Base-by-base conservation (phyloP, 371 early-diverging fungal genomes). In the Vairimorpha ceranae region DNA sequence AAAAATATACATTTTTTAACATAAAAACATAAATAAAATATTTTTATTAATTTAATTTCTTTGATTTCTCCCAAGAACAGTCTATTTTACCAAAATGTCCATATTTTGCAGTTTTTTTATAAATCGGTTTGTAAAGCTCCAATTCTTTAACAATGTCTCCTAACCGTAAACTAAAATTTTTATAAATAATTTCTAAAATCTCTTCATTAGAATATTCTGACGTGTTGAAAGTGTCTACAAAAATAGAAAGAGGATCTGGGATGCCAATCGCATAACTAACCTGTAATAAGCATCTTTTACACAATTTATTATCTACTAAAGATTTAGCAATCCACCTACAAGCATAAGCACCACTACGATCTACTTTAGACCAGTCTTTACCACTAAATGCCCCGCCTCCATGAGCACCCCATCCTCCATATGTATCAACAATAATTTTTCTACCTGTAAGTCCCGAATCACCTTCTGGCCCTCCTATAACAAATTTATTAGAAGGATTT, bases 331-430 rank as follows among this genome's bases (percentile, higher is more conserved):
- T 91, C 93, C 94, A 95, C 80, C 97, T 91, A 76, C 92, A 94
- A 67, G 95, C 90, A 87, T 97, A 97, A 77, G 97, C 97, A 78
- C 94, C 97, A 68, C 93, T 94, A 86, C 97, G 90, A 85, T 97
- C 97, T 83, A 97, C 97, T 90, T 97, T 97, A 88, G 95, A 93
- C 91, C 92, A 95, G 88, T 97, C 97, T 89, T 97, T 97, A 76
- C 97, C 97, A 79, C 91, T 91, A 90, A 95, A 95, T 80, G 94
- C 93, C 86, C 97, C 97, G 85, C 97, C 97, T 85, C 97, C 97
- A 88, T 97, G 95, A 76, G 93, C 93, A 85, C 96, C 94, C 89
- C 91, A 93, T 84, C 97, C 96, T 83, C 95, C 94, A 61, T 78
- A 72, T 61, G 84, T 85, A 84, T 83, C 86, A 36, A 95, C 97